Base-by-base conservation (phyloP, 352 stramenopile genomes). In the Nothophytophthora sp. region DNA sequence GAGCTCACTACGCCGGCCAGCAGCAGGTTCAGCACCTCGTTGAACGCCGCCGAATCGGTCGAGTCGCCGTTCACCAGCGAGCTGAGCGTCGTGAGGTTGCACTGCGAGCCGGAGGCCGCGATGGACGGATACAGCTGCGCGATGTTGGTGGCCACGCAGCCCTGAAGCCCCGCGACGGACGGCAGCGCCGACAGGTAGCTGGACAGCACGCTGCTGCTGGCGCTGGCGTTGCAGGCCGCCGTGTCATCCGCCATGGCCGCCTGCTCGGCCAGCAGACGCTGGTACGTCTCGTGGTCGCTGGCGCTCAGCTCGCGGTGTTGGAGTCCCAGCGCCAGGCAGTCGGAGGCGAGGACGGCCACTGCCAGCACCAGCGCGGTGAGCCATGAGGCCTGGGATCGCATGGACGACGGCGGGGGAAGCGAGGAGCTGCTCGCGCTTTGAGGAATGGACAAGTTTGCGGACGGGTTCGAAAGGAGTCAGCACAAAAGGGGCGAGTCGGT, bases 91-190 rank as follows among this genome's bases (percentile, higher is more conserved):
- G 68, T 70, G 52, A 87, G 63, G 47, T 70, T 60, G 42, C 73
- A 85, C 53, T 68, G 74, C 30, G 67, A 74, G 16, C 47, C 61
- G 8, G 47, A 53, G 5, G 34, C 60, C 4, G 72, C 69, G 7
- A 87, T 62, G 18, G 60, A 55, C 10, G 55, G 46, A 16, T 76
- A 62, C 12, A 87, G 56, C 33, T 59, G 42, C 16, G 68, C 66
- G 29, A 85, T 57, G 58, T 88, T 88, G 45, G 47, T 67, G 27
- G 73, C 70, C 23, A 77, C 48, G 55, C 76, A 88, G 23, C 63
- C 64, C 33, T 70, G 71, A 15, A 88, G 46, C 11, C 73, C 73
- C 3, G 50, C 73, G 6, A 72, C 67, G n/a, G 57, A 43, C 9
- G 76, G 76, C 34, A 88, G 35, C 2, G 48, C 67, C 27, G 53